phyloP scores from a whole-genome alignment of 371 early-diverging fungal species.

The Apophysomyces elegans region DNA sequence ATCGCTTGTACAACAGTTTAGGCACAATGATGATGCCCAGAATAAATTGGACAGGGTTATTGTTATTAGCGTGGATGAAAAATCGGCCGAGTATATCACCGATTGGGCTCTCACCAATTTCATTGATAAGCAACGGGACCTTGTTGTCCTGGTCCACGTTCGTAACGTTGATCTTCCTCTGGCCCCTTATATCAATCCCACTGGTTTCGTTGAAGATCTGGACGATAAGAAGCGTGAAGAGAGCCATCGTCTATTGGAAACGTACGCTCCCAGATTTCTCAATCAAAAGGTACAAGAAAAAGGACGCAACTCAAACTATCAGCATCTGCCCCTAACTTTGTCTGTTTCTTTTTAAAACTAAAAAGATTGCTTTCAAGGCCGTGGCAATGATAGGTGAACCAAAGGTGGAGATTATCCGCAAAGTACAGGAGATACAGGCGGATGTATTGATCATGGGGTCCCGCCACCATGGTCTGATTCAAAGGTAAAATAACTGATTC shows the following conservation, averaged over 20 bases:
- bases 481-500: conserved; percentile 32
- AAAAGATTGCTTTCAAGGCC: conserved; percentile 58
- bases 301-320: neutral
- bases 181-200: conserved; percentile 44
- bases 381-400: conserved; percentile 66
- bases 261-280: conserved; percentile 34
- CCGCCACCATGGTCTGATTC: conserved; percentile 57
- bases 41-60: conserved; percentile 35
- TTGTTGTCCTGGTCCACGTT: conserved; percentile 48
- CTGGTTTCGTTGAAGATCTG: conserved; percentile 41
- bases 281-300: conserved; percentile 29
- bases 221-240: conserved; percentile 43
- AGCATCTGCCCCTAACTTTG: neutral
- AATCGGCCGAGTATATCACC: conserved; percentile 40
- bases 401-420: conserved; percentile 57
- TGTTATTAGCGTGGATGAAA: conserved; percentile 40
- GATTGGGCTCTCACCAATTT: conserved; percentile 58
- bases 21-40: conserved; percentile 13
- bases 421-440: conserved; percentile 54
- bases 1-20: conserved; percentile 14
- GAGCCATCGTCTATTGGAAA: conserved; percentile 43
- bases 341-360: no score
- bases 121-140: conserved; percentile 40
- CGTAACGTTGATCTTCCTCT: conserved; percentile 42
- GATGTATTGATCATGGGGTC: conserved; percentile 65